Percentiles rank a stretch among this genome's conserved stretches.
These are phyloP conservation scores for Micractinium sp. DNA, from an alignment of 139 green algal genomes.

Conservation along the genomic window DNA sequence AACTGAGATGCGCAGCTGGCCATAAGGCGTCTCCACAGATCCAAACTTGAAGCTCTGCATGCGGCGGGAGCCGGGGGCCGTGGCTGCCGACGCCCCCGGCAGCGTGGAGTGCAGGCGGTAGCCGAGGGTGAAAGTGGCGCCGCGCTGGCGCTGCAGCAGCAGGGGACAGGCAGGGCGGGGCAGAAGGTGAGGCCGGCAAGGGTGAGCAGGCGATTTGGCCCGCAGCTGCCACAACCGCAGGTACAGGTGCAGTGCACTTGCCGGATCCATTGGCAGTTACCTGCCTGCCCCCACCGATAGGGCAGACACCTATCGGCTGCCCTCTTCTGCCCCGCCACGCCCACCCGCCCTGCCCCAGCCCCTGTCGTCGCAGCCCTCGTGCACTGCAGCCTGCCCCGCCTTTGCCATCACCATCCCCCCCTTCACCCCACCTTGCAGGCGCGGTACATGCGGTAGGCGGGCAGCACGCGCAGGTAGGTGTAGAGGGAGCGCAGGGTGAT, in stretches of 20 bases:
- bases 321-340: not conserved
- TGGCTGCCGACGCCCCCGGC: not conserved
- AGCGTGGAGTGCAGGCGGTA: conserved; percentile 49
- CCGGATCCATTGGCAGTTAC: not conserved
- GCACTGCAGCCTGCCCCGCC: not conserved
- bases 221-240: not conserved
- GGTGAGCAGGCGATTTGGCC: not conserved
- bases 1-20: conserved; percentile 58
- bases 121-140: conserved; percentile 36
- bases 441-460: conserved; percentile 71
- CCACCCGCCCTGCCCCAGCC: not conserved
- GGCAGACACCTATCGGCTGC: no score
- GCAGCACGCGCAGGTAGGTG: conserved; percentile 74
- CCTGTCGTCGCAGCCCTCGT: no score
- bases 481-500: conserved; percentile 76
- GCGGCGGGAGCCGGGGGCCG: conserved; percentile 14
- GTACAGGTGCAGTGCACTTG: no score
- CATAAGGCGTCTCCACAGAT: conserved; percentile 66
- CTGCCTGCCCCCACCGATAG: no score
- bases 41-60: conserved; percentile 63
- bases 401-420: not conserved
- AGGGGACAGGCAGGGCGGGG: not conserved
- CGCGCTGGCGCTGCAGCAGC: conserved; percentile 30
- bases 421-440: conserved; percentile 61
- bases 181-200: not conserved